These are phyloP conservation scores for Kalanchoe fedtschenkoi DNA, from an alignment of 164 flowering plant species.

Conservation along the genomic window DNA sequence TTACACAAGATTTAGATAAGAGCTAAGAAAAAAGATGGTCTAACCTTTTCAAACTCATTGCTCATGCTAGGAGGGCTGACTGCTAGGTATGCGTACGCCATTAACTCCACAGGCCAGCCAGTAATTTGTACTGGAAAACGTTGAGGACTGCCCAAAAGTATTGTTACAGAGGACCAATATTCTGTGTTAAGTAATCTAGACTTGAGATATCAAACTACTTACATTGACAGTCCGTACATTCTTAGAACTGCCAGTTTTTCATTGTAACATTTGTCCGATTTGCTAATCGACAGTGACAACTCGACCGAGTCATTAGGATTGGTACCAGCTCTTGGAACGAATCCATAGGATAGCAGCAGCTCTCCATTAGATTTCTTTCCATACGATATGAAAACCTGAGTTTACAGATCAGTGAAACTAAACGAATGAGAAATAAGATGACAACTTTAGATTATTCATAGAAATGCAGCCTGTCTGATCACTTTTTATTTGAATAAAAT, in stretches of 20 bases:
- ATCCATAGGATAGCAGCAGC: constrained; percentile 87
- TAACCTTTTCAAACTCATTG: constrained; percentile 69
- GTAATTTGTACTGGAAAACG: constrained; percentile 72
- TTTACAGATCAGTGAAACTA: background rate
- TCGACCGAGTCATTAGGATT: constrained; percentile 89
- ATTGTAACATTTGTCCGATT: constrained; percentile 62
- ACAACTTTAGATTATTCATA: background rate
- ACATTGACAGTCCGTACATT: constrained; percentile 71
- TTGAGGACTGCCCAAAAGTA: constrained; percentile 33
- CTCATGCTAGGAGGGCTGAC: constrained; percentile 79
- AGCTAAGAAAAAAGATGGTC: constrained; percentile 4
- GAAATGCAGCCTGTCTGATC: background rate
- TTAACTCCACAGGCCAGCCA: constrained; percentile 89
- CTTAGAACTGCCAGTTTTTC: constrained; percentile 64
- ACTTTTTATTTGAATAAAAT: background rate
- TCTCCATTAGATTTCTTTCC: constrained; percentile 98
- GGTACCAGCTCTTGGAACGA: constrained; percentile 87
- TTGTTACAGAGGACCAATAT: background rate
- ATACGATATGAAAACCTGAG: constrained; percentile 90
- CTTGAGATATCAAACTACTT: constrained; percentile 17
- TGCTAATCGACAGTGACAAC: constrained; percentile 52
- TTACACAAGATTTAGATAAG: background rate
- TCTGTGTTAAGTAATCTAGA: background rate
- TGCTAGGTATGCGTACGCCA: constrained; percentile 85
- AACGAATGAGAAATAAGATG: background rate